Evolutionary conservation across 495 filamentous ascomycete species (phyloP).

Genomic region (Penicillium tannophilum): DNA sequence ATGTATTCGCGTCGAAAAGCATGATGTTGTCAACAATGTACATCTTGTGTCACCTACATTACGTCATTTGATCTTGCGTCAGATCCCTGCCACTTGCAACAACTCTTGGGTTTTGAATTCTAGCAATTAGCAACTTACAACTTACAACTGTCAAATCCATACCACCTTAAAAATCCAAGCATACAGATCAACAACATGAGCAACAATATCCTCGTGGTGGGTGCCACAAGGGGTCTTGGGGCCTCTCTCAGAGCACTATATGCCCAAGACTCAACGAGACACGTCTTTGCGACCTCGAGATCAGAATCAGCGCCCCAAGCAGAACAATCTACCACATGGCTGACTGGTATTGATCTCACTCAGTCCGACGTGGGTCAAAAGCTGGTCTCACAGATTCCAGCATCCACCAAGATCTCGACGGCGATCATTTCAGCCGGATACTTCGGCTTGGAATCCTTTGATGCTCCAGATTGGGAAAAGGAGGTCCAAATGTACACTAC

Average conservation of each 20-base stretch:
- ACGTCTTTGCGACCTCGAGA: conserved; percentile 63
- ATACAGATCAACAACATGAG: conserved; percentile 24
- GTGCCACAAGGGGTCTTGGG: conserved; percentile 68
- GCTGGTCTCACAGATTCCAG: conserved; percentile 46
- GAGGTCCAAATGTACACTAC: conserved; percentile 73
- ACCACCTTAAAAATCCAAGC: not conserved
- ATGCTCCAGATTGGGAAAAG: conserved; percentile 65
- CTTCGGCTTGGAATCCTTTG: conserved; percentile 65
- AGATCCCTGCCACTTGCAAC: not conserved
- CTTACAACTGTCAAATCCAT: not conserved
- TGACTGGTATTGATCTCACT: conserved; percentile 57
- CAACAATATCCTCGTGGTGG: conserved; percentile 60
- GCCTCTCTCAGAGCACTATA: conserved; percentile 62
- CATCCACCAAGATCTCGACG: conserved; percentile 50
- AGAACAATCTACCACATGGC: conserved; percentile 42
- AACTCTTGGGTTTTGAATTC: not conserved
- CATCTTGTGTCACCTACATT: conserved; percentile 4
- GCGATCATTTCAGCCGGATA: conserved; percentile 70
- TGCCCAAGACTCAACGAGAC: conserved; percentile 44
- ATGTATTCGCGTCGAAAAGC: too few relatives aligned
- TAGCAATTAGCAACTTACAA: too few relatives aligned
- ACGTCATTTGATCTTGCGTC: conserved; percentile 21
- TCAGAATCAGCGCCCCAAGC: conserved; percentile 37
- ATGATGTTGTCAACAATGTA: not conserved
- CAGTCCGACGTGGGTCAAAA: conserved; percentile 58